These are phyloP conservation scores for Glomus cerebriforme DNA, from an alignment of 192 early-diverging fungal genomes.

Conservation along the genomic window DNA sequence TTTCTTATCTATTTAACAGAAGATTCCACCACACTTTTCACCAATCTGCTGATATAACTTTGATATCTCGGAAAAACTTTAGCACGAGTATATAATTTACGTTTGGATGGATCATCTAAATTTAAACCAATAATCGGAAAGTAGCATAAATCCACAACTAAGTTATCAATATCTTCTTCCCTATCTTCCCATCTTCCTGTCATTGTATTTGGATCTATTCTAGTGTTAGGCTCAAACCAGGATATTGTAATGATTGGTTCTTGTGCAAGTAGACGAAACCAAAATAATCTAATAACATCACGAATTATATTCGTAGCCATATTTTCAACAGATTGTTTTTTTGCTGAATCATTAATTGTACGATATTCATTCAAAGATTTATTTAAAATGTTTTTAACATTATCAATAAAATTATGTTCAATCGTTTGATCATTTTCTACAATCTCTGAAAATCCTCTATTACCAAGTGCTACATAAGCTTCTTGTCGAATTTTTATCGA, in stretches of 20 bases:
- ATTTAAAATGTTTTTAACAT: not conserved
- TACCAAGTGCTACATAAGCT: not conserved
- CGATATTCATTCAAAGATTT: not conserved
- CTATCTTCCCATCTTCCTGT: not conserved
- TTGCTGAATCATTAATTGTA: not conserved
- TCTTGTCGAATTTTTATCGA: slow-evolving; percentile 1
- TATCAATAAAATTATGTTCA: not conserved
- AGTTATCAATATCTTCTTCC: not conserved
- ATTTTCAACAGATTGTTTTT: not conserved
- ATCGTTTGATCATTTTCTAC: not conserved
- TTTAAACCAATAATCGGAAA: not conserved
- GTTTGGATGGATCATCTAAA: not conserved
- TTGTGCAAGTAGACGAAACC: not conserved
- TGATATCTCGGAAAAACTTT: not conserved
- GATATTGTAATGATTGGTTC: not conserved
- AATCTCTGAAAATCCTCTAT: not conserved
- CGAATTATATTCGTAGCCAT: not conserved
- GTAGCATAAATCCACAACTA: not conserved
- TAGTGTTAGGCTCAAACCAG: not conserved
- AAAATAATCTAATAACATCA: not conserved
- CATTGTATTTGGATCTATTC: not conserved
- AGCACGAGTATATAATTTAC: not conserved
- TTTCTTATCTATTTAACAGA: no score
- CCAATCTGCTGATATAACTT: no score
- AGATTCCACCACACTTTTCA: no score